Conservation (phyloP, 2,329 filamentous ascomycete species). For the Pyricularia pennisetigena region DNA sequence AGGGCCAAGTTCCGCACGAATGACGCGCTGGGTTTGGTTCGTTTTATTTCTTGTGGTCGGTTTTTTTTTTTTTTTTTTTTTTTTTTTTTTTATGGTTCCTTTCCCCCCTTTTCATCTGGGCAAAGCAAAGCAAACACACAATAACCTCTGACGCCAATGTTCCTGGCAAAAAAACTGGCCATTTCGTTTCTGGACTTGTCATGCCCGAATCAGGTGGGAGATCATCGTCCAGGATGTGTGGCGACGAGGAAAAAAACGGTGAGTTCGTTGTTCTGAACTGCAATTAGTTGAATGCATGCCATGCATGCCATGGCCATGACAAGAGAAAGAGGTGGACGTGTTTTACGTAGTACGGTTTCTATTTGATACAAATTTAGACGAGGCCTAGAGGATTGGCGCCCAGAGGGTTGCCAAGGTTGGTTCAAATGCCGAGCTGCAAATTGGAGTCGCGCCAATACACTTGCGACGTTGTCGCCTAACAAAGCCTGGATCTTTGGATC, state of each 20-base stretch:
- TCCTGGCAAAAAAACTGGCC: not conserved
- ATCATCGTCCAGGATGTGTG: not conserved
- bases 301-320: not conserved
- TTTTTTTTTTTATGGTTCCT: not conserved
- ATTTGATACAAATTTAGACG: not conserved
- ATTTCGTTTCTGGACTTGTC: not conserved
- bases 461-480: not conserved
- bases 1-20: not conserved
- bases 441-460: not conserved
- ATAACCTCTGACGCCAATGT: not conserved
- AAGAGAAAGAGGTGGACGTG: not conserved
- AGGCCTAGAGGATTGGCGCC: not conserved
- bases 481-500: not conserved
- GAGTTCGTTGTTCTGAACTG: not conserved
- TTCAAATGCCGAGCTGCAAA: not conserved
- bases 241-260: not conserved
- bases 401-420: no score
- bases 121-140: not conserved
- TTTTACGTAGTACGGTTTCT: not conserved
- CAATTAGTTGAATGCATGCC: not conserved
- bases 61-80: not conserved
- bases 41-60: constrained; percentile 5
- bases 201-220: not conserved
- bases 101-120: constrained; percentile 2
- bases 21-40: constrained; percentile 8